Conservation (phyloP, 495 filamentous ascomycete species). For the Antarctomyces pellizariae region DNA sequence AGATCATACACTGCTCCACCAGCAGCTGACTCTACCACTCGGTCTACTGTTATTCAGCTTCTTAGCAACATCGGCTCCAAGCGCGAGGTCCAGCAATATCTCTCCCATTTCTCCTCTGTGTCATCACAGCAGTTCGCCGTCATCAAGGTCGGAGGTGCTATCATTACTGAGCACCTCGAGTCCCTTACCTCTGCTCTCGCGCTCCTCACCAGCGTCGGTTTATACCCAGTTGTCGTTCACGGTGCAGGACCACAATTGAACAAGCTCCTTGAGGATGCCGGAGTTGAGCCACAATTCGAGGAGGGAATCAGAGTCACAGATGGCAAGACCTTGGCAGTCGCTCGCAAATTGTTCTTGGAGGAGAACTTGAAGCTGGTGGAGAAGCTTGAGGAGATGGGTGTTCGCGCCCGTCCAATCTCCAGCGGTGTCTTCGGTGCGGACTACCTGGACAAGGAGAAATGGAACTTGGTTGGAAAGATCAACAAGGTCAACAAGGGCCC, state of each 20-base stretch:
- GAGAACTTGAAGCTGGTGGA: conserved; percentile 94
- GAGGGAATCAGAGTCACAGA: conserved; percentile 93
- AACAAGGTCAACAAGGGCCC: conserved; percentile 77
- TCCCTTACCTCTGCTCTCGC: conserved; percentile 70
- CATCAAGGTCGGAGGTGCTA: conserved; percentile 95
- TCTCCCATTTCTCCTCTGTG: conserved; percentile 92
- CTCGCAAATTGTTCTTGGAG: conserved; percentile 75
- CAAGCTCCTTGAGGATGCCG: conserved; percentile 72
- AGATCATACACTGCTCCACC: conserved; percentile 10
- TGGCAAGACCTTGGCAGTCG: conserved; percentile 79
- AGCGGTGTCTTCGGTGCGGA: conserved; percentile 88
- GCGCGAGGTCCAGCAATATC: conserved; percentile 92
- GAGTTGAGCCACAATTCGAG: conserved; percentile 88
- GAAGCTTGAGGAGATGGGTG: conserved; percentile 73
- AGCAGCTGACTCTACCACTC: conserved; percentile 27
- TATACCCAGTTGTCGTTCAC: conserved; percentile 92
- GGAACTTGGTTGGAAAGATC: conserved; percentile 87
- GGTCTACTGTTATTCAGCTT: conserved; percentile 78
- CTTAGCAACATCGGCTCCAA: conserved; percentile 93
- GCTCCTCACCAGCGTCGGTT: conserved; percentile 85
- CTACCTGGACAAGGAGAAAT: conserved; percentile 86
- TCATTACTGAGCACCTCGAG: conserved; percentile 85
- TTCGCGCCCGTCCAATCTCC: conserved; percentile 77
- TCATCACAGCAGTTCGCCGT: conserved; percentile 96
- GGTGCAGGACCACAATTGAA: conserved; percentile 94